Percentiles rank a stretch among this genome's conserved stretches.
Evolutionary conservation across 495 filamentous ascomycete genomes (phyloP).

Genomic region (Parachaetomium inaequale): DNA sequence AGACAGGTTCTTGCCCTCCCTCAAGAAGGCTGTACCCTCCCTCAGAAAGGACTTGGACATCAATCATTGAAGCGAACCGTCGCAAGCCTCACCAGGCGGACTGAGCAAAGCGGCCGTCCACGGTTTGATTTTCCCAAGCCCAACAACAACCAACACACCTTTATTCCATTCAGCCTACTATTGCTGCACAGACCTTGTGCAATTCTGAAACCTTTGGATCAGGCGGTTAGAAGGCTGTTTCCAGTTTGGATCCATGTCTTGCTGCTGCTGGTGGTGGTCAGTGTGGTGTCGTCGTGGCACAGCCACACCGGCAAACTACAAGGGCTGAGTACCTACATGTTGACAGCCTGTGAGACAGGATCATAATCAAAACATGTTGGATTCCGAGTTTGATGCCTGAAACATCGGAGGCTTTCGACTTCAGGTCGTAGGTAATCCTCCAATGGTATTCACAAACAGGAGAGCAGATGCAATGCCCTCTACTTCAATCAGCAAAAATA

Average conservation of each 20-base stretch:
- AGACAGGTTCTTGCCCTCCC: too few species aligned
- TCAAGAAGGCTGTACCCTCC: neutral
- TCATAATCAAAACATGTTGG: neutral
- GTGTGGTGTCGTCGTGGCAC: neutral
- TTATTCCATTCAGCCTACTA: too few species aligned
- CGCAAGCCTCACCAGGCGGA: too few species aligned
- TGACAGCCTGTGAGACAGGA: neutral
- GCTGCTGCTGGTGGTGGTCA: neutral
- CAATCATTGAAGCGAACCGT: too few species aligned
- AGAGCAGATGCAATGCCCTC: neutral
- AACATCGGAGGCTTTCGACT: too few species aligned
- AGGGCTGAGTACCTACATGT: neutral
- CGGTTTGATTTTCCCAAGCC: neutral
- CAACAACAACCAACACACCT: neutral
- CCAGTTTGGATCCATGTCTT: too few species aligned
- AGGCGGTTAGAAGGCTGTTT: neutral
- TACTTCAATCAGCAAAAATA: neutral
- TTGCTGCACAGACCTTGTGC: neutral
- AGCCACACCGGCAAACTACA: neutral
- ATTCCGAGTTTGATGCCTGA: neutral
- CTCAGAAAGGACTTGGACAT: too few species aligned
- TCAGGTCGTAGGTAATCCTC: neutral
- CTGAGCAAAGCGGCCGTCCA: neutral
- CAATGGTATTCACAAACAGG: neutral
- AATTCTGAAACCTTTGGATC: neutral